Evolutionary conservation across 176 grass and related monocot genomes (phyloP).

Genomic region (Miscanthus lutarioriparius): DNA sequence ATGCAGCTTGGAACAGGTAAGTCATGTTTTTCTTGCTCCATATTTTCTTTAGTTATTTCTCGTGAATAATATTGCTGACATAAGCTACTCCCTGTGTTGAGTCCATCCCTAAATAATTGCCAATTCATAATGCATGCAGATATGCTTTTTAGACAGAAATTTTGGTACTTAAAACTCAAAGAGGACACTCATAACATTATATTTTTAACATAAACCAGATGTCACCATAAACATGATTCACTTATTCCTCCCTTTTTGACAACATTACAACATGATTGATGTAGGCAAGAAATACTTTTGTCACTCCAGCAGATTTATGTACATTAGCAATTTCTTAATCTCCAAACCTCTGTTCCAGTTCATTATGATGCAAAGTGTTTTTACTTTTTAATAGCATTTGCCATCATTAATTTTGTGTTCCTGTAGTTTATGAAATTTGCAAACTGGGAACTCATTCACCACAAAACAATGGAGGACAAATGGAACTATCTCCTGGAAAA

Average conservation of each 20-base stretch:
- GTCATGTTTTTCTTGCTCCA: conserved; percentile 30
- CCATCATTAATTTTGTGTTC: conserved; percentile 22
- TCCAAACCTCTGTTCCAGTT: conserved; percentile 24
- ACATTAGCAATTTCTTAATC: conserved; percentile 7
- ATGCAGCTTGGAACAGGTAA: conserved; percentile 84
- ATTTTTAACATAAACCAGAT: conserved; percentile 19
- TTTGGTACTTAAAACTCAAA: neutral
- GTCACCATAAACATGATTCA: neutral
- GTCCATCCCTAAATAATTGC: neutral
- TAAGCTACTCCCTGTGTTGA: neutral
- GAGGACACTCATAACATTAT: conserved; percentile 1
- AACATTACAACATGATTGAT: neutral
- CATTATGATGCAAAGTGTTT: conserved; percentile 1
- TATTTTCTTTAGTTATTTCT: neutral
- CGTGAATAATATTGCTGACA: conserved; percentile 24
- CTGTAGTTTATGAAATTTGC: conserved; percentile 91
- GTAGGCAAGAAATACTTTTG: conserved; percentile 17
- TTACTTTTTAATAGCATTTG: conserved; percentile 19
- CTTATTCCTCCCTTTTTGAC: conserved; percentile 16
- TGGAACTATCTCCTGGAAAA: conserved; percentile 63
- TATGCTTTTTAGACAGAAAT: neutral
- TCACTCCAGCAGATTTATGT: neutral
- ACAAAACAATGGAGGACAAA: conserved; percentile 67
- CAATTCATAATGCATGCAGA: neutral
- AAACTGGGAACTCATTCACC: conserved; percentile 87